Percentiles rank a stretch among this genome's conserved stretches.
These are phyloP conservation scores for Candida ulmi DNA, from an alignment of 805 yeast genomes.

Conservation along the genomic window DNA sequence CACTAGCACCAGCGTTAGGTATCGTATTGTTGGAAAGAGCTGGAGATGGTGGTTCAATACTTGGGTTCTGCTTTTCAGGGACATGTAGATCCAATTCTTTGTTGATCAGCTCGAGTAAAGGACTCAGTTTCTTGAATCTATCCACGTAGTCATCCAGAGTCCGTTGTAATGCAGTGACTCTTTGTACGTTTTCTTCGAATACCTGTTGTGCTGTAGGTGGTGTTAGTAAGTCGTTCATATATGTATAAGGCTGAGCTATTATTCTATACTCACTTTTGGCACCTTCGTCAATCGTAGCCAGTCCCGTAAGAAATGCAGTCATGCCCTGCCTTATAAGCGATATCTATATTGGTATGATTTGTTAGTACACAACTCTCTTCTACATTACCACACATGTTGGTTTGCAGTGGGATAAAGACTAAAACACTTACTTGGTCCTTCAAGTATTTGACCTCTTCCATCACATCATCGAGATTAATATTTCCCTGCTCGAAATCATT, in stretches of 20 bases:
- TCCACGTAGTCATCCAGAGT: slow-evolving; percentile 40
- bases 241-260: too few relatives aligned
- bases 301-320: slow-evolving; percentile 28
- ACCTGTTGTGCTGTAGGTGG: slow-evolving; percentile 17
- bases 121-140: slow-evolving; percentile 39
- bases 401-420: neutral
- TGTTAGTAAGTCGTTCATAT: slow-evolving; percentile 1
- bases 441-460: slow-evolving; percentile 31
- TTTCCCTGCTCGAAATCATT: slow-evolving; percentile 38
- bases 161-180: slow-evolving; percentile 28
- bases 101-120: slow-evolving; percentile 42
- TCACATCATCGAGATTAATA: slow-evolving; percentile 27
- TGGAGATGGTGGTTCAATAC: slow-evolving; percentile 43
- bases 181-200: slow-evolving; percentile 28
- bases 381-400: too few relatives aligned
- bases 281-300: slow-evolving; percentile 35
- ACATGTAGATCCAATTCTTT: slow-evolving; percentile 44
- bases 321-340: slow-evolving; percentile 33
- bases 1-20: too few relatives aligned
- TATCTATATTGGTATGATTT: slow-evolving; percentile 9
- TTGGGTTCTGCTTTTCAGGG: slow-evolving; percentile 66
- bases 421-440: slow-evolving; percentile 21
- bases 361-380: too few relatives aligned
- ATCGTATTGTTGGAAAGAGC: too few relatives aligned
- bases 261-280: slow-evolving; percentile 19